Evolutionary conservation across 2,329 filamentous ascomycete species (phyloP), one percentile per base, ranked within the genome.

Genomic region (Apiospora pterosperma): DNA sequence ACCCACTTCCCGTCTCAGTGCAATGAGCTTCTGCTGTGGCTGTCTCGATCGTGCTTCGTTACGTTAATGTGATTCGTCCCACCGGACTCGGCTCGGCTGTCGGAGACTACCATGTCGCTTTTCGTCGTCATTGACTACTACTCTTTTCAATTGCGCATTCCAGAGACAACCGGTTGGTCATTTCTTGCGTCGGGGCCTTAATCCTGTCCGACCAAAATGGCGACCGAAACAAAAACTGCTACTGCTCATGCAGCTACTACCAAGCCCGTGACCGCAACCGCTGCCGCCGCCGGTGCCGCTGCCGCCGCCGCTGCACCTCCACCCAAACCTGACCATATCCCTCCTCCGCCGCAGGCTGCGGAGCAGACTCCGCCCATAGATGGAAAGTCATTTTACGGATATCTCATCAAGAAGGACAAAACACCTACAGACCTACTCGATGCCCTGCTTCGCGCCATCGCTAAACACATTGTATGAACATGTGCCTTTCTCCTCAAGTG

Each of bases 401-500:
- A 90, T 75, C 82, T 94, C 72, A 92, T 91, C 72, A 84, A 88
- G 68, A 77, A 80, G 39, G 83, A 91, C 75, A 92, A 92, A 76
- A 85, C 84, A 59, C 87, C 91, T 5, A 89, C 90, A 4, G 84
- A 85, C 62, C 76, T 89, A 55, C 83, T 94, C 34, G 85, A 91
- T 75, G 87, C 88, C 63, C 80, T 94, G 36, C 82, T 93, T 68
- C 79, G 88, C 70, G 88, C 89, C 36, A 87, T 94, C 69, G 90
- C 87, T 55, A 82, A 84, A 65, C 80, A 92, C 72, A 91, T 93
- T 74, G 91, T 94, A 83, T 78, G 88, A 77, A 48, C 55, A 65
- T 38, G 55, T 64, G 42, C 28, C 42, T 62, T 12, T 25, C 39
- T 7, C 61, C 59, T n/a, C 48, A 34, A 8, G 48, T 55, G 48